Percentiles rank a stretch among this genome's conserved stretches.
Evolutionary conservation across 2,329 filamentous ascomycete genomes (phyloP).

Genomic region (Fusarium annulatum): DNA sequence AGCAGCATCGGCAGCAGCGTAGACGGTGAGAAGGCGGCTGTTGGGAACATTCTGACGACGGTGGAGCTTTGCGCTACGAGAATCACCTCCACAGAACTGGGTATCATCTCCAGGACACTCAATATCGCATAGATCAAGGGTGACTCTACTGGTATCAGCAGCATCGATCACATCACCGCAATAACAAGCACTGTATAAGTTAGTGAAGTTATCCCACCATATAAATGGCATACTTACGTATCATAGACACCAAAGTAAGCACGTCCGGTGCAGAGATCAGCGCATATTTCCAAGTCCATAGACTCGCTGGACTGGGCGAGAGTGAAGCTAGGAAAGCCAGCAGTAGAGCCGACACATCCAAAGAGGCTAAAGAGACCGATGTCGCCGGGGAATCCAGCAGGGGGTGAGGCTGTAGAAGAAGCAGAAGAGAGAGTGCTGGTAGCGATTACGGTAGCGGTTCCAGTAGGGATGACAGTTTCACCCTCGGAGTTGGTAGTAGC

Average conservation of each 20-base stretch:
- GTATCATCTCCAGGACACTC: not conserved
- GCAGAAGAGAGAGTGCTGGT: not conserved
- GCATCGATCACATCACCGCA: not conserved
- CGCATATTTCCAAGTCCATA: not conserved
- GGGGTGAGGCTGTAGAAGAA: not conserved
- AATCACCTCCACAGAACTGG: not conserved
- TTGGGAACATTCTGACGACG: slow-evolving; percentile 1
- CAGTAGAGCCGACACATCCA: not conserved
- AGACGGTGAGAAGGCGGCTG: slow-evolving; percentile 39
- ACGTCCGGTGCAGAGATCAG: not conserved
- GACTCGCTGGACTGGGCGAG: not conserved
- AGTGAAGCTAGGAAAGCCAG: not conserved
- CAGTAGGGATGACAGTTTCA: not conserved
- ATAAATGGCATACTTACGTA: not conserved
- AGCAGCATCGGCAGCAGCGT: not conserved
- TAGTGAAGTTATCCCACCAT: not conserved
- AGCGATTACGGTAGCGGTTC: too few relatives aligned
- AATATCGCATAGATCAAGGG: not conserved
- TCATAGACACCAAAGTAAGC: not conserved
- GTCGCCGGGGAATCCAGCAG: not conserved
- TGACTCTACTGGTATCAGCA: not conserved
- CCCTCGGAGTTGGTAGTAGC: not conserved
- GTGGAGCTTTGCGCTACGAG: not conserved
- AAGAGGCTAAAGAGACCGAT: not conserved
- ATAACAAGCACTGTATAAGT: not conserved